Evolutionary conservation across 352 stramenopile genomes (phyloP).

Genomic region (Phytopythium montanum): DNA sequence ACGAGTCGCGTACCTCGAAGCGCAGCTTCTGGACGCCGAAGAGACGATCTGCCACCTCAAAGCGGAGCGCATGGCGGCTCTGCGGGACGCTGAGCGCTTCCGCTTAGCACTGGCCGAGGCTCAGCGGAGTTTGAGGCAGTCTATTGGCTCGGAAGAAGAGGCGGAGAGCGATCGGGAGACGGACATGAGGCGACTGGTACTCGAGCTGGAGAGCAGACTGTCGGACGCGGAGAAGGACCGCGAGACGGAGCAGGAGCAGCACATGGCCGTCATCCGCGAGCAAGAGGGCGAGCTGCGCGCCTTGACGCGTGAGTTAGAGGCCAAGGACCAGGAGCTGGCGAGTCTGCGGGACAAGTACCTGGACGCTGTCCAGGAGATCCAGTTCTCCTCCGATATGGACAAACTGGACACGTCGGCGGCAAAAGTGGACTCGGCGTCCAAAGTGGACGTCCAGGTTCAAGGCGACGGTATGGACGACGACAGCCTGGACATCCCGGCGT

Average conservation of each 20-base stretch:
- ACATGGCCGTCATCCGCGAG: conserved; percentile 57
- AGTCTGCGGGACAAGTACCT: conserved; percentile 18
- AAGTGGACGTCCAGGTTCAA: not conserved
- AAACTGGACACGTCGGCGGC: not conserved
- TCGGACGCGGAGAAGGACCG: conserved; percentile 27
- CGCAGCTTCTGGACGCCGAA: conserved; percentile 58
- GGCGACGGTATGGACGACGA: conserved; percentile 8
- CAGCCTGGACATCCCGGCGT: not conserved
- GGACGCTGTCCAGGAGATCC: conserved; percentile 7
- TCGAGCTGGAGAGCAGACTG: conserved; percentile 40
- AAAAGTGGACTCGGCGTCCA: not conserved
- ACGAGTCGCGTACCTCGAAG: conserved; percentile 38
- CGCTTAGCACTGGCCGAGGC: conserved; percentile 9
- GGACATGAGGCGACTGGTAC: conserved; percentile 21
- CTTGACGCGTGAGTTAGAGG: conserved; percentile 27
- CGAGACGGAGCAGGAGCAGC: conserved; percentile 42
- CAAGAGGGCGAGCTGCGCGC: conserved; percentile 48
- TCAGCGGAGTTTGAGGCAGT: not conserved
- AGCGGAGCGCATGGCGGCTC: conserved; percentile 58
- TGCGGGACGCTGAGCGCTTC: conserved; percentile 55
- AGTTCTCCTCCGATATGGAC: conserved; percentile 5
- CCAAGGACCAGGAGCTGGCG: conserved; percentile 17
- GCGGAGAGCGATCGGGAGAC: conserved; percentile 11
- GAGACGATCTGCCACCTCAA: conserved; percentile 75
- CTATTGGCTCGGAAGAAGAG: conserved; percentile 6